Base-by-base conservation (phyloP, 305 asterid species). In the Salvia sclarea region DNA sequence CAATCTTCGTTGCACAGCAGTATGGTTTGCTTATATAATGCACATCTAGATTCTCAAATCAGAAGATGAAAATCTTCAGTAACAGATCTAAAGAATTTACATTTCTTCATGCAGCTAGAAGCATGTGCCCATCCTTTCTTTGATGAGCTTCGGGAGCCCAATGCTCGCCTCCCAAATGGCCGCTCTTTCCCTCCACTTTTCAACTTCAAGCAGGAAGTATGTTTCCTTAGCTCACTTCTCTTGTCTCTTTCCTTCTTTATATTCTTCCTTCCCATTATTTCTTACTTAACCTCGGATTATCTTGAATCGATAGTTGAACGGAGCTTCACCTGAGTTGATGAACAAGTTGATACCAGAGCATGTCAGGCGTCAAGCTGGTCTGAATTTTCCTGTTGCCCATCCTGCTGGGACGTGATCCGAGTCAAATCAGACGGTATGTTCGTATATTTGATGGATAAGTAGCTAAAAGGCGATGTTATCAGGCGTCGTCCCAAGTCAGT, bases 61-160 rank as follows among this genome's bases (percentile, higher is more conserved):
- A 21, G 50, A 59, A 67, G 43, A 25, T 53, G 33, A 24, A 37
- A 9, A 54, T 55, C 24, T 70, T 56, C 69, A 30, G n/a, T 38
- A 24, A 48, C 10, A 11, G 13, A n/a, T 38, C 47, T 40, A 50
- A 13, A 37, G 6, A 52, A 48, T 54, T 35, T n/a, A 22, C 56
- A 10, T 18, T 38, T n/a, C 44, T 33, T 49, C 10, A 49, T 83
- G 86, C 90, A 94, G 98, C 86, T 94, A 50, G 97, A 94, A 74
- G 98, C 98, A 31, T 90, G 97, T 75, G 95, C 91, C 12, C 97
- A 94, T 83, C 85, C 96, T 73, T 94, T 94, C 95, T 94, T 91
- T 79, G 95, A 94, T 66, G 99, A 91, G 84, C 96, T 94, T 74
- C 90, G 97, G 49, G 96, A 87, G 70, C 89, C 92, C 66, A 88